phyloP scores from a whole-genome alignment of 768 basidiomycete genomes.

The Paxillus involutus region DNA sequence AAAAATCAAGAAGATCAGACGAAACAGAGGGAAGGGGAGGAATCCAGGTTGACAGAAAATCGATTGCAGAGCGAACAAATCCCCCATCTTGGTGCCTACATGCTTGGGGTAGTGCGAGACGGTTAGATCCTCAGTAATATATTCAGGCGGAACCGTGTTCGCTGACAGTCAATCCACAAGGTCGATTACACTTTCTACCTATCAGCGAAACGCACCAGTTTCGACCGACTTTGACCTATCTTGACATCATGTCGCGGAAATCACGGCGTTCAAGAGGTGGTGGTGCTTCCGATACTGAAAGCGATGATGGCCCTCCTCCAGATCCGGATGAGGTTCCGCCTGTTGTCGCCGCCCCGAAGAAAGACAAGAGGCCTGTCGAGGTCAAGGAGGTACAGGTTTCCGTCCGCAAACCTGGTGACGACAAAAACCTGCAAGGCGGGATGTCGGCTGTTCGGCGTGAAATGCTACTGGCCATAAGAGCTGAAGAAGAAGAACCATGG shows the following conservation, averaged over 20 bases:
- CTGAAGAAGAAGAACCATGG: constrained; percentile 81
- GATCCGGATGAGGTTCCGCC: constrained; percentile 73
- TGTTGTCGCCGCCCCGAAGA: constrained; percentile 39
- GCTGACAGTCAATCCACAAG: constrained; percentile 36
- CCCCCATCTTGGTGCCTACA: constrained; percentile 60
- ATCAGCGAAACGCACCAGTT: constrained; percentile 79
- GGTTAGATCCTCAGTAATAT: constrained; percentile 42
- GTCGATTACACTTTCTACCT: constrained; percentile 74
- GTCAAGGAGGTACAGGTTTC: constrained; percentile 78
- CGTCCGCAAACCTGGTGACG: constrained; percentile 63
- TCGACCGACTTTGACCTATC: constrained; percentile 78
- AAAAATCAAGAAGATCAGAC: constrained; percentile 64
- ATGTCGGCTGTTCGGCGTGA: constrained; percentile 72
- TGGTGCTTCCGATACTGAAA: constrained; percentile 63
- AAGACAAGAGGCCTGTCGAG: constrained; percentile 61
- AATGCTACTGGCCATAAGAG: constrained; percentile 70
- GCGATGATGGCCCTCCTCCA: constrained; percentile 75
- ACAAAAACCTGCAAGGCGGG: constrained; percentile 62
- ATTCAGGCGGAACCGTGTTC: neutral
- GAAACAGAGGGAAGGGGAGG: constrained; percentile 49
- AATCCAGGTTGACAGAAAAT: constrained; percentile 65
- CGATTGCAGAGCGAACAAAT: constrained; percentile 75
- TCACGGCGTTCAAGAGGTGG: constrained; percentile 46
- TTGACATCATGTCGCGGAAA: constrained; percentile 72
- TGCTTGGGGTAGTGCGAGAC: constrained; percentile 75